Percentiles rank a stretch among this genome's conserved stretches.
These are phyloP conservation scores for Uronychia setigera DNA, from an alignment of 73 alveolate genomes.

Conservation along the genomic window DNA sequence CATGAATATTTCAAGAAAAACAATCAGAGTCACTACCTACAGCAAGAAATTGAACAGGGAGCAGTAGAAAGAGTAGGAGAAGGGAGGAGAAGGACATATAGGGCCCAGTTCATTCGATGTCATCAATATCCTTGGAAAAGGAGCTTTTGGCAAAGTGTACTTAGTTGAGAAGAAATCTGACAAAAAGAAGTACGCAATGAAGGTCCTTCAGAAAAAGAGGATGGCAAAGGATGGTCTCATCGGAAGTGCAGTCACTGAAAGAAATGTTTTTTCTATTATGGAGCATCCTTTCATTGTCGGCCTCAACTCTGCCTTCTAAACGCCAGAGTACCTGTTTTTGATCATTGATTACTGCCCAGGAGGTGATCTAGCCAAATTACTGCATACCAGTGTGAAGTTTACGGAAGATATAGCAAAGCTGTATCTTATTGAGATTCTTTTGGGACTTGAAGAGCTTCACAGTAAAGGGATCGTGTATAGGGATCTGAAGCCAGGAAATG, in stretches of 20 bases:
- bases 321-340: slow-evolving; percentile 50
- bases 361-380: slow-evolving; percentile 74
- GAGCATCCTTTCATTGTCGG: slow-evolving; percentile 8
- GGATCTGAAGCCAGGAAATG: slow-evolving; percentile 86
- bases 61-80: neutral
- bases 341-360: slow-evolving; percentile 75
- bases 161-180: neutral
- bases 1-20: neutral
- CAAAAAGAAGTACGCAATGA: slow-evolving; percentile 5
- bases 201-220: slow-evolving; percentile 1
- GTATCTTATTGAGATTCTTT: slow-evolving; percentile 67
- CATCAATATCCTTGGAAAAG: neutral
- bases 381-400: slow-evolving; percentile 69
- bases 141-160: slow-evolving; percentile 21
- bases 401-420: slow-evolving; percentile 68
- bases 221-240: neutral
- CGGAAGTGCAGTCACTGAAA: slow-evolving; percentile 16
- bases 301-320: slow-evolving; percentile 4
- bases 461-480: slow-evolving; percentile 71
- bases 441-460: slow-evolving; percentile 78
- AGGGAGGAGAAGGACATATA: neutral
- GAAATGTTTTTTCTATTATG: slow-evolving; percentile 3
- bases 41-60: neutral
- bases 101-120: neutral
- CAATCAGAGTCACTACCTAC: neutral